Evolutionary conservation across 345 rosid genomes (phyloP).

Genomic region (Luvunga scandens): DNA sequence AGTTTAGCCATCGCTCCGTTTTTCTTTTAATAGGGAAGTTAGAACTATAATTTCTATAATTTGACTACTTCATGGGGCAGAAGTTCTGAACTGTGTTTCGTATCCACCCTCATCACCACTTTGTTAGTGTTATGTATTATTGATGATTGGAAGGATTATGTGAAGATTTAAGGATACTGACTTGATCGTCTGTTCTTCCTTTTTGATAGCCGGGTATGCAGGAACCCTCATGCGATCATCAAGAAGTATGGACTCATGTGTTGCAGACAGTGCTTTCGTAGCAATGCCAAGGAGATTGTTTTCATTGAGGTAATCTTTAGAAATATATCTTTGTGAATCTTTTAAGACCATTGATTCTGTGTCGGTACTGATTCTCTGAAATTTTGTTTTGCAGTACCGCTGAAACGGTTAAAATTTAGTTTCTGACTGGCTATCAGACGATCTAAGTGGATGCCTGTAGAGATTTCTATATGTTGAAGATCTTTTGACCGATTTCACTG

Average conservation of each 20-base stretch:
- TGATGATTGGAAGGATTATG: background rate
- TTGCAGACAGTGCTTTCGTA: constrained; percentile 46
- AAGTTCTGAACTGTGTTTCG: background rate
- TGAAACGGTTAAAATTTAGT: background rate
- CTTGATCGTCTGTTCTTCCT: background rate
- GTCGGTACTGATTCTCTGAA: background rate
- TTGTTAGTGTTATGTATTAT: background rate
- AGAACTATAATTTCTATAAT: background rate
- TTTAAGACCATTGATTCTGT: background rate
- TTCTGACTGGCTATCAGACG: background rate
- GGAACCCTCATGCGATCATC: constrained; percentile 41
- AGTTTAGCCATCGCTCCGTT: background rate
- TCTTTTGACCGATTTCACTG: background rate
- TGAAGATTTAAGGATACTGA: background rate
- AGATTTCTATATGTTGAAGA: background rate
- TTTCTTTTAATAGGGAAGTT: background rate
- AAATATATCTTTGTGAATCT: background rate
- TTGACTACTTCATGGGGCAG: no score
- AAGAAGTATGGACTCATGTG: constrained; percentile 46
- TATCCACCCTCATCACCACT: background rate
- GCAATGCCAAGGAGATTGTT: constrained; percentile 47
- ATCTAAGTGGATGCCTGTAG: background rate
- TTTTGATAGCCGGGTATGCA: constrained; percentile 37
- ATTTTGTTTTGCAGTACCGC: constrained; percentile 25
- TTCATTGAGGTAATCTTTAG: constrained; percentile 50